A percentile compares a stretch with the other conserved stretches of the same genome.
These are phyloP conservation scores for Parsonsia alboflavescens DNA, from an alignment of 257 asterid genomes.

Conservation along the genomic window DNA sequence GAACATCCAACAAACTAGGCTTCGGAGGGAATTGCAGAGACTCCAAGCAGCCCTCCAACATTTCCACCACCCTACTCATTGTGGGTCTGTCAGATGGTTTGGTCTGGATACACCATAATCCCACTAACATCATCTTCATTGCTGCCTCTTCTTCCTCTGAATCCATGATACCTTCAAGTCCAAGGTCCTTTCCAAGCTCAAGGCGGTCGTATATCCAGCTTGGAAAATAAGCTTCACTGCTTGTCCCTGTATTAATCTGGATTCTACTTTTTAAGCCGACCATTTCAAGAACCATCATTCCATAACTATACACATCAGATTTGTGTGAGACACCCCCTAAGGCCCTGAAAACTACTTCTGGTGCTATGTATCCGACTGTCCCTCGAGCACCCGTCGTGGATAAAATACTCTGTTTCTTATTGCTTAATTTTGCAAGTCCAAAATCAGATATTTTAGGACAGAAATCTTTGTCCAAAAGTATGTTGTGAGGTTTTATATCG, in stretches of 20 bases:
- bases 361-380: conserved; percentile 65
- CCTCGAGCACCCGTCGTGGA: conserved; percentile 49
- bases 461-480: conserved; percentile 55
- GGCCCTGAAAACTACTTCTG: conserved; percentile 55
- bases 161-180: conserved; percentile 13
- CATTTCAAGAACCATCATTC: conserved; percentile 69
- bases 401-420: conserved; percentile 42
- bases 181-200: conserved; percentile 21
- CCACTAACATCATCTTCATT: conserved; percentile 50
- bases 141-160: conserved; percentile 38
- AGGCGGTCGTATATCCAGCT: conserved; percentile 44
- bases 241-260: conserved; percentile 18
- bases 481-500: conserved; percentile 71
- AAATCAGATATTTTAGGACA: conserved; percentile 70
- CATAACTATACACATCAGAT: conserved; percentile 69
- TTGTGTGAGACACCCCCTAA: conserved; percentile 56
- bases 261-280: conserved; percentile 39
- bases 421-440: conserved; percentile 53
- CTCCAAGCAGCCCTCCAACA: conserved; percentile 46
- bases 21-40: conserved; percentile 52
- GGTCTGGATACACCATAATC: conserved; percentile 66
- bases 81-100: conserved; percentile 55
- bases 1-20: conserved; percentile 30
- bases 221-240: conserved; percentile 40
- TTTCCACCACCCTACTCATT: conserved; percentile 53